Base-by-base conservation (phyloP, 2,329 filamentous ascomycete species). In the Corinectria fuckeliana region DNA sequence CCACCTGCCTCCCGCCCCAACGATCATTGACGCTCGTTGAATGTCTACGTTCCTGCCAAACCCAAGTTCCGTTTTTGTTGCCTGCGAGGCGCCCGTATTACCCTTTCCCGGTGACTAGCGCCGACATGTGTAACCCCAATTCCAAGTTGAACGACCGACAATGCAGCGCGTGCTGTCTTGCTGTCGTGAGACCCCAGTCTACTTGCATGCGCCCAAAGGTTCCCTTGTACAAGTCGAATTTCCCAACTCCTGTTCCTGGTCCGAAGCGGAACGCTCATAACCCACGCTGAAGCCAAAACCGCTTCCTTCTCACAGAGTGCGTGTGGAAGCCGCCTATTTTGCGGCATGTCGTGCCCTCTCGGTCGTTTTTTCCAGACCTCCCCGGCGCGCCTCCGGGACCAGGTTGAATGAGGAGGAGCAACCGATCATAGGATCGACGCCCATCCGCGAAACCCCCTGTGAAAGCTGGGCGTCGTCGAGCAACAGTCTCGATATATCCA, bases 401-500 rank as follows among this genome's bases (percentile, higher is more conserved):
- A 50, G 47, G 14, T 36, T 60, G 9, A 62, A 47, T 3, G 71
- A 64, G 8, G 72, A 69, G 10, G 70, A 68, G n/a, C 32, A 36
- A 9, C 72, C 56, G 13, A 66, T 68, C 21, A 60, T 58, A 20
- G 60, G 62, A 5, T 77, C 75, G 7, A 64, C 34, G 11, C 64
- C 69, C 21, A 72, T 68, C 16, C 74, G 68, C 23, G 67, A 51
- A 34, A 60, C 65, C 18, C 62, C 47, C 42, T 69, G 73, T 8
- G 60, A 56, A 3, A 72, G 56, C 57, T 76, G 77, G 4, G 75
- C 74, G 61, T 86, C 84, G 52, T 87, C 84, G n/a, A 88, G 76
- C 2, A 88, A 71, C 2, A 88, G 76, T 11, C 85, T 80, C 14
- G 84, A 85, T 44, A 88, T 86, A 50, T 86, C 85, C 85, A 88